phyloP scores from a whole-genome alignment of 805 yeast genomes.

The Lachancea quebecensis region DNA sequence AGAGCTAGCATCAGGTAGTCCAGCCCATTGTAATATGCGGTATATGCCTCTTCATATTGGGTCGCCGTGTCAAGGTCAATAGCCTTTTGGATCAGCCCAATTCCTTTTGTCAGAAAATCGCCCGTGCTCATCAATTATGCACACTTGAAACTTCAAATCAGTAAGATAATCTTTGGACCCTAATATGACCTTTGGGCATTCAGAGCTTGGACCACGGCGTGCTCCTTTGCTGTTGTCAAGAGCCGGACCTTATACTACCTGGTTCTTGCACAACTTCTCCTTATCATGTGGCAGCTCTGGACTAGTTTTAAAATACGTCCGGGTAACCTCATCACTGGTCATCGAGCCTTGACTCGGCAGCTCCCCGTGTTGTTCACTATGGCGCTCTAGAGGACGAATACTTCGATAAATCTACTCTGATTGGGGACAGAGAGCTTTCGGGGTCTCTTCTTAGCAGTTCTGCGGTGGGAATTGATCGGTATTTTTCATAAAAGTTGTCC shows the following conservation, averaged over 20 bases:
- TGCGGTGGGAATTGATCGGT: constrained; percentile 29
- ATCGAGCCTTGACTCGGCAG: too few relatives aligned
- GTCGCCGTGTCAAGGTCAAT: constrained; percentile 90
- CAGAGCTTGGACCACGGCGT: too few relatives aligned
- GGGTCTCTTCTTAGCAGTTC: constrained; percentile 20
- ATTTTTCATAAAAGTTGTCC: constrained; percentile 22
- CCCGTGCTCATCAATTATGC: constrained; percentile 37
- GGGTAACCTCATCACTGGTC: too few relatives aligned
- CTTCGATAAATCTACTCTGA: constrained; percentile 26
- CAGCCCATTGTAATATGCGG: constrained; percentile 83
- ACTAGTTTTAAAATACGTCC: too few relatives aligned
- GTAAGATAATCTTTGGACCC: not conserved
- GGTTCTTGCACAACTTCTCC: not conserved
- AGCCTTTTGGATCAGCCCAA: constrained; percentile 88
- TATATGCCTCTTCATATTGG: constrained; percentile 88
- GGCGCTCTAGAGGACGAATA: constrained; percentile 9
- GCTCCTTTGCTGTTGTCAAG: too few relatives aligned
- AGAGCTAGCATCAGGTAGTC: constrained; percentile 94
- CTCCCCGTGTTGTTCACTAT: not conserved
- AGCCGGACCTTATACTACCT: too few relatives aligned
- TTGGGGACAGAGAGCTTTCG: constrained; percentile 25
- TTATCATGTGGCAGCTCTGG: not conserved
- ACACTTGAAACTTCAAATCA: not conserved
- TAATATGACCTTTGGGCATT: not conserved
- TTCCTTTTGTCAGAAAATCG: constrained; percentile 90